These are phyloP conservation scores for Paramecium pentaurelia DNA, from an alignment of 73 alveolate species.

Conservation along the genomic window DNA sequence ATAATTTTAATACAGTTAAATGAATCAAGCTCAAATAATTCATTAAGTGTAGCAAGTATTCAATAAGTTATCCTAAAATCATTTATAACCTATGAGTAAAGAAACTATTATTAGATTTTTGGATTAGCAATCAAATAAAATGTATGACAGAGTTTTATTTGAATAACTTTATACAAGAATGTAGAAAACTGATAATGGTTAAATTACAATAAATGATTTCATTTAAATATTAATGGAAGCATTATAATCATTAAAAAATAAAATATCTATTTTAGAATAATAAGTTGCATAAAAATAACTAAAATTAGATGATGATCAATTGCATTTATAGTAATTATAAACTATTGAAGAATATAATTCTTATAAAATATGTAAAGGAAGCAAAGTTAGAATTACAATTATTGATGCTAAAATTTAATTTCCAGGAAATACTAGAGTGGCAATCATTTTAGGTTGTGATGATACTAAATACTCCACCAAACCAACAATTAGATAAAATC, in stretches of 20 bases:
- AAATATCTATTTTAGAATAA: background rate
- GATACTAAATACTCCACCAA: background rate
- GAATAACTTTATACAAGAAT: background rate
- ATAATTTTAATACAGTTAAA: background rate
- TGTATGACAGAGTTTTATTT: conserved; percentile 16
- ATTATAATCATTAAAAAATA: background rate
- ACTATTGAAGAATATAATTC: background rate
- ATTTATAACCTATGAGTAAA: background rate
- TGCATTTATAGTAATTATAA: background rate
- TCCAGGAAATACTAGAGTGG: background rate
- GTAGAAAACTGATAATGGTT: background rate
- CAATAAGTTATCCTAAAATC: background rate
- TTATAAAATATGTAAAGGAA: background rate
- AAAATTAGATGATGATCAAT: background rate
- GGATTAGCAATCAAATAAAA: background rate
- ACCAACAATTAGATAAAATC: background rate
- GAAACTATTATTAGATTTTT: conserved; percentile 10
- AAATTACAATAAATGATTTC: background rate
- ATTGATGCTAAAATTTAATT: background rate
- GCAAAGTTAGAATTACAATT: background rate
- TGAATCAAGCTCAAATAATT: conserved; percentile 23
- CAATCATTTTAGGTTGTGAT: background rate
- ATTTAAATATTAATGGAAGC: conserved; percentile 4
- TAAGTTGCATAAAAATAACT: background rate
- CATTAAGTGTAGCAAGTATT: background rate